A percentile compares a stretch with the other conserved stretches of the same genome.
These are phyloP conservation scores for Scutellaria barbata DNA, from an alignment of 257 asterid species.

Conservation along the genomic window DNA sequence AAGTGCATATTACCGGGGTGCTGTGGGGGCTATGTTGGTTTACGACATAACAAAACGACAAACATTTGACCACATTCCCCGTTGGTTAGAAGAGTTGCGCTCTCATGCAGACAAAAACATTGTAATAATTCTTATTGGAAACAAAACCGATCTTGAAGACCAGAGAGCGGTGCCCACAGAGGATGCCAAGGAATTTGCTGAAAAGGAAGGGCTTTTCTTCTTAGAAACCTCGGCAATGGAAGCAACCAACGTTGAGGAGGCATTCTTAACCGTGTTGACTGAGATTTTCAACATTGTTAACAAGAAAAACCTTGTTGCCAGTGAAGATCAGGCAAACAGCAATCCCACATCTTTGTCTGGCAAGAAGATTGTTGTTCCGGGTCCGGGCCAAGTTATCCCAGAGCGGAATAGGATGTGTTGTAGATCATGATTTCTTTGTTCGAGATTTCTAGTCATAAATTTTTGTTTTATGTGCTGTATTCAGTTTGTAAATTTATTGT, in stretches of 20 bases:
- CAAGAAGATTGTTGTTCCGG: constrained; percentile 64
- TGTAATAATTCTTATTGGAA: constrained; percentile 72
- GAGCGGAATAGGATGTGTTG: constrained; percentile 69
- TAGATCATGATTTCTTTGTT: constrained; percentile 41
- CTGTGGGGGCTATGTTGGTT: constrained; percentile 79
- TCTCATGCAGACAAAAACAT: constrained; percentile 67
- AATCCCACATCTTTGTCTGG: constrained; percentile 59
- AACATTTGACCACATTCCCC: constrained; percentile 81
- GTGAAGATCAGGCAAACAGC: constrained; percentile 55
- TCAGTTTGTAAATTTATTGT: constrained; percentile 37
- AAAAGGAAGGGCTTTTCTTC: constrained; percentile 70
- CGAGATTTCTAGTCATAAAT: neutral
- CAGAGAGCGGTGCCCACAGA: constrained; percentile 70
- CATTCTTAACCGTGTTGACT: constrained; percentile 65
- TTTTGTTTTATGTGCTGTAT: constrained; percentile 25
- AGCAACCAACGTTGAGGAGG: constrained; percentile 70
- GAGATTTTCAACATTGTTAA: constrained; percentile 78
- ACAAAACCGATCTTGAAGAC: constrained; percentile 78
- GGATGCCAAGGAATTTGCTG: constrained; percentile 79
- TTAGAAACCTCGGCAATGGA: constrained; percentile 77
- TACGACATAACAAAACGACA: constrained; percentile 74
- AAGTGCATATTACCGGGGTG: constrained; percentile 81
- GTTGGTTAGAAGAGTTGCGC: constrained; percentile 70
- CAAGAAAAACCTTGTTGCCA: constrained; percentile 66
- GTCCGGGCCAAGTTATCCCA: constrained; percentile 71